Base-by-base conservation (phyloP, 768 basidiomycete genomes). In the Termitomyces sp. region DNA sequence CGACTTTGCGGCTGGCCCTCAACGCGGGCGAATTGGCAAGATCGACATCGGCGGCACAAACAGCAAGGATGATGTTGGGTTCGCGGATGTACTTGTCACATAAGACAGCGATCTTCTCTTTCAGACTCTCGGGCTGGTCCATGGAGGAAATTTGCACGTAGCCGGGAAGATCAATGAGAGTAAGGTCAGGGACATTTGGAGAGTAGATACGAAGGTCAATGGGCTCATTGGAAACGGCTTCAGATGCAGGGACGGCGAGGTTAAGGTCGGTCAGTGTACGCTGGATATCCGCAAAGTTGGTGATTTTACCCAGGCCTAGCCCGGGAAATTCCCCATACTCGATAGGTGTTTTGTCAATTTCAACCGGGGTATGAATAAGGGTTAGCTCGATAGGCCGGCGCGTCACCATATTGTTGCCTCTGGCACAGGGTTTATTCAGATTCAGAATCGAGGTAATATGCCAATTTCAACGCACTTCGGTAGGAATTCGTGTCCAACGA, bases 341-440 rank as follows among this genome's bases (percentile, higher is more conserved):
- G 40, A 74, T 79, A 21, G 82, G 76, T 5, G 76, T 70, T 54
- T 80, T 73, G 2, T 83, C 81, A 34, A 82, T 74, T 10, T 70
- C 75, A 17, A 81, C 68, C 21, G 93, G 93, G 0, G 90, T 96
- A 67, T 99, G 93, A 56, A 98, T 87, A 47, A 99, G 86, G 3
- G 97, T 99, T 57, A 99, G 83, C 68, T 99, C 97, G 64, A 99
- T 98, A 1, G 97, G 97, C 53, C 97, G 87, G 0, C 97, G 89
- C 2, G 97, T 99, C 34, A 98, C 97, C 97, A 99, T 99, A 71
- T 98, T 98, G 71, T 94, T 89, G 54, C 97, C 97, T 74, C 96
- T 98, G 66, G 5, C 55, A 52, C n/a, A 50, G 6, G 9, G 17
- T 30, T 21, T 3, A 28, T 16, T 35, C 2, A 42, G 37, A 14